Evolutionary conservation across 768 basidiomycete genomes (phyloP).

Genomic region (Roridomyces roridus): DNA sequence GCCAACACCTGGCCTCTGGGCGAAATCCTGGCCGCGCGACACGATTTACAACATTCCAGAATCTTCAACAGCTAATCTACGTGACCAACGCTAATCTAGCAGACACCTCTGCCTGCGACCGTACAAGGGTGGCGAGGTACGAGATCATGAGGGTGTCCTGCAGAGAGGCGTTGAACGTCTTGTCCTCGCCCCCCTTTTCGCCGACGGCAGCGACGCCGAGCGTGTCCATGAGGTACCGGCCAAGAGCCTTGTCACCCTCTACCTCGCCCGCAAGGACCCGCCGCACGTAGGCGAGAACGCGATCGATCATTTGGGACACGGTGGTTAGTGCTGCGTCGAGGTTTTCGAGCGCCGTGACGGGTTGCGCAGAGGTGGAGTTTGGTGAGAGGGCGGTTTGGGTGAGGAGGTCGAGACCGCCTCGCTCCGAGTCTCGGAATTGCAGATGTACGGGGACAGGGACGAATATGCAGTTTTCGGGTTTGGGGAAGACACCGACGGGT

Average conservation of each 20-base stretch:
- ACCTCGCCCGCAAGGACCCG: conserved; percentile 79
- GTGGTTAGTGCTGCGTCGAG: conserved; percentile 75
- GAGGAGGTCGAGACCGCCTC: conserved; percentile 84
- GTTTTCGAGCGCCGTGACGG: conserved; percentile 72
- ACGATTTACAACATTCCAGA: conserved; percentile 94
- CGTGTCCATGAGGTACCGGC: conserved; percentile 90
- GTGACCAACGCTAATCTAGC: conserved; percentile 82
- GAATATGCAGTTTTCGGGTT: conserved; percentile 95
- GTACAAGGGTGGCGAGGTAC: conserved; percentile 91
- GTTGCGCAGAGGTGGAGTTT: conserved; percentile 55
- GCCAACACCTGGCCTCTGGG: conserved; percentile 96
- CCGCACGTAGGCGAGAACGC: conserved; percentile 85
- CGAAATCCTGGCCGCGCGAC: conserved; percentile 87
- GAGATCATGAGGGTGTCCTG: conserved; percentile 95
- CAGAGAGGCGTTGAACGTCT: conserved; percentile 71
- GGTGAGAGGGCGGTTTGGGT: conserved; percentile 53
- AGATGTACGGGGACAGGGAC: conserved; percentile 90
- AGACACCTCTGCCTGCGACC: conserved; percentile 92
- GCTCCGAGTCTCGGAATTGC: conserved; percentile 82
- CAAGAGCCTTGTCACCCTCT: conserved; percentile 83
- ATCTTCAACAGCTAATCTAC: conserved; percentile 87
- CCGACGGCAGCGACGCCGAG: conserved; percentile 75
- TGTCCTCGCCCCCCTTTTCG: conserved; percentile 63
- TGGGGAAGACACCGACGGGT: conserved; percentile 86
- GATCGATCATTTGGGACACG: conserved; percentile 82